Base-by-base conservation (phyloP, 768 basidiomycete genomes). In the Suillus luteus region DNA sequence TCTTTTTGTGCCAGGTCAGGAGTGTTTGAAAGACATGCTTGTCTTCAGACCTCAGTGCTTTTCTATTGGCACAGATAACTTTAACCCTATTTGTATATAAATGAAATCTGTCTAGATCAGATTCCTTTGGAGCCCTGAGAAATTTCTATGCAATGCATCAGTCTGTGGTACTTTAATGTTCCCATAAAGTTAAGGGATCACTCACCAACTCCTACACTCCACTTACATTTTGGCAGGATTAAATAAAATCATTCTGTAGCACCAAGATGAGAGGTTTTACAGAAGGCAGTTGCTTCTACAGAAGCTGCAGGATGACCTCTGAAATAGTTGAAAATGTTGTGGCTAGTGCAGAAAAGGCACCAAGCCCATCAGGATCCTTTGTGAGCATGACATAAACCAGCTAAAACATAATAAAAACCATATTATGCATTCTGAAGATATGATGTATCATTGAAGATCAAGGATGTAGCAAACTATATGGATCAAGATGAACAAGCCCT, bases 1-100 rank as follows among this genome's bases (percentile, higher is more conserved):
- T 5, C 19, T 2, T 0, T 1, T 4, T 2, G 3, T 44, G 43
- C 3, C 19, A n/a, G 43, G 43, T 11, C 10, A n/a, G 9, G 0
- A 44, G 9, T 4, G 43, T 44, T n/a, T 44, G 19, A n/a, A 44
- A 44, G 11, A 44, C 2, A 44, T 44, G 10, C 9, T 10, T 44
- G 10, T 44, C 1, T n/a, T n/a, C 0, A 2, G 19, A 10, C 19
- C 0, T 0, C 1, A 44, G 4, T 44, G 19, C 43, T 11, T n/a
- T 10, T 4, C 19, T 10, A 1, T n/a, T 9, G 3, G 43, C 43
- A 44, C 4, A 44, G 3, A 44, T 44, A 1, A 7, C 9, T 2
- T n/a, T 44, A 19, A 44, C 43, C 9, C 19, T n/a, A 3, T 10
- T 3, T 19, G 43, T 19, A 44, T 44, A 44, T 10, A n/a, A 19